Percentiles rank a stretch among this genome's conserved stretches.
Conservation (phyloP, 2,329 filamentous ascomycete genomes). For the Xylariaceae sp. region DNA sequence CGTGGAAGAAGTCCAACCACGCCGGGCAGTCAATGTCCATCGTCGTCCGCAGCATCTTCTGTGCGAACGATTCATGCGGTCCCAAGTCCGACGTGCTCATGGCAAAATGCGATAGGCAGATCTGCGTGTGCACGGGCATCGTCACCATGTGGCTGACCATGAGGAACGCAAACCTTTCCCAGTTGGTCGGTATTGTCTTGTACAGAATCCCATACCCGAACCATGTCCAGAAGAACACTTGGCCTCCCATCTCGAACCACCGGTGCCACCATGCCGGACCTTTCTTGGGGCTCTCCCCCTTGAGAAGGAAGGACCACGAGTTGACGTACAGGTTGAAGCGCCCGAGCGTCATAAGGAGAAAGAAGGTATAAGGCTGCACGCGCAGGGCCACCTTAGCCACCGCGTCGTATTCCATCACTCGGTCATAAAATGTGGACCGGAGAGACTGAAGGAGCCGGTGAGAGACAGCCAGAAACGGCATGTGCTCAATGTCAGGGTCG, state of each 20-base stretch:
- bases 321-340: constrained; percentile 84
- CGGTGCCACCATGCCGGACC: constrained; percentile 81
- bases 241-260: constrained; percentile 72
- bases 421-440: constrained; percentile 78
- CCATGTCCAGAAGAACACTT: constrained; percentile 80
- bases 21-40: constrained; percentile 74
- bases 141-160: constrained; percentile 77
- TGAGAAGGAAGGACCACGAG: constrained; percentile 73
- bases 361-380: constrained; percentile 81
- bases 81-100: constrained; percentile 90
- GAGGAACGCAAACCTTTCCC: constrained; percentile 68
- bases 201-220: constrained; percentile 83
- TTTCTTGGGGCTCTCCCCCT: constrained; percentile 65
- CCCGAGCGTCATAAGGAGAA: constrained; percentile 73
- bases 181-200: constrained; percentile 63
- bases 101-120: constrained; percentile 86
- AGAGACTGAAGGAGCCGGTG: constrained; percentile 73
- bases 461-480: constrained; percentile 84
- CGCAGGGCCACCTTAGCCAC: constrained; percentile 66
- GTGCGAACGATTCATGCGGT: constrained; percentile 78
- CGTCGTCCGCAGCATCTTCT: constrained; percentile 86
- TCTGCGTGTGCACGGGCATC: constrained; percentile 81
- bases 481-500: constrained; percentile 89
- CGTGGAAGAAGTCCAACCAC: constrained; percentile 70
- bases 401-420: constrained; percentile 72